phyloP scores from a whole-genome alignment of 371 early-diverging fungal species.

The Lichtheimia ornata region DNA sequence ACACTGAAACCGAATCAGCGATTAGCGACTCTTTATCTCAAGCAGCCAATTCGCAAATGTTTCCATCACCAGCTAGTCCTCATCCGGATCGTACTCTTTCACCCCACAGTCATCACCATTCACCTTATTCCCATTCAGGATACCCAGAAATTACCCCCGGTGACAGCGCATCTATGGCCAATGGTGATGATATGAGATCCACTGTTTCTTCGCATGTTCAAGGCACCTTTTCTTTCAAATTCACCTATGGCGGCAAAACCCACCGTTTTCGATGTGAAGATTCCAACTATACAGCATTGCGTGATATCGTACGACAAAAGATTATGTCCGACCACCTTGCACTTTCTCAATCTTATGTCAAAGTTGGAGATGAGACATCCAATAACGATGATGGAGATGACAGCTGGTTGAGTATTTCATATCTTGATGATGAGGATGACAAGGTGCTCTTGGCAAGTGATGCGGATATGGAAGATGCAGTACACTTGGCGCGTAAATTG shows the following conservation, averaged over 20 bases:
- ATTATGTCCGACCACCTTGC: conserved; percentile 34
- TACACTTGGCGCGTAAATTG: conserved; percentile 73
- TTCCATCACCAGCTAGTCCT: conserved; percentile 25
- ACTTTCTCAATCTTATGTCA: conserved; percentile 25
- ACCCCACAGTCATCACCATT: conserved; percentile 27
- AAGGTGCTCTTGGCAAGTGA: conserved; percentile 78
- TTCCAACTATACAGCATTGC: conserved; percentile 24
- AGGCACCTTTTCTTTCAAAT: conserved; percentile 43
- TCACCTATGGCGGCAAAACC: conserved; percentile 32
- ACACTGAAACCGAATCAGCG: conserved; percentile 42
- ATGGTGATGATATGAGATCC: conserved; percentile 26
- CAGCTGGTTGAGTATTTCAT: conserved; percentile 65
- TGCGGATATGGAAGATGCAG: conserved; percentile 82
- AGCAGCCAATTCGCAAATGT: conserved; percentile 26
- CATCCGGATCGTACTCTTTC: conserved; percentile 32
- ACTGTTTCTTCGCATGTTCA: conserved; percentile 10
- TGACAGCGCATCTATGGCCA: conserved; percentile 33
- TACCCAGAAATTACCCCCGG: conserved; percentile 44
- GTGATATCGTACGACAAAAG: conserved; percentile 39
- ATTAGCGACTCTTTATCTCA: conserved; percentile 50
- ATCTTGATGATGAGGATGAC: conserved; percentile 91
- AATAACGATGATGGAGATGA: conserved; percentile 25
- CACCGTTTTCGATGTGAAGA: conserved; percentile 35
- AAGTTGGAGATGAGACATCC: conserved; percentile 13
- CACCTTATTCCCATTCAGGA: conserved; percentile 21